Evolutionary conservation across 2,329 filamentous ascomycete genomes (phyloP).

Genomic region (Cladophialophora chaetospira): DNA sequence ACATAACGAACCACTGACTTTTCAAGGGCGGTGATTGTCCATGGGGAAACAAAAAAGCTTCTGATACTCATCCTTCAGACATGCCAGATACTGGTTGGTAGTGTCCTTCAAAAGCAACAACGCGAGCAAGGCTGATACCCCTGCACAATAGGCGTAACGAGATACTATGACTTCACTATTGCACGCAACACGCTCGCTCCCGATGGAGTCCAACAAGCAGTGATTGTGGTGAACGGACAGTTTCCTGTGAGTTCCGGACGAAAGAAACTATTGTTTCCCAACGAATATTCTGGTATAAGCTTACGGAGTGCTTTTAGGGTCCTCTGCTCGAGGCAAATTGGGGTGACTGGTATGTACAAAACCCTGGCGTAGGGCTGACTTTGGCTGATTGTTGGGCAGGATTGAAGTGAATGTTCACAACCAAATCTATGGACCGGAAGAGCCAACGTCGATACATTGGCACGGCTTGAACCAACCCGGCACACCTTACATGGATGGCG

Average conservation of each 20-base stretch:
- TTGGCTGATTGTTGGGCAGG: constrained; percentile 6
- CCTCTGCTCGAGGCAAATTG: constrained; percentile 40
- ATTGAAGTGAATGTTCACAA: constrained; percentile 41
- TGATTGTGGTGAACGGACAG: constrained; percentile 46
- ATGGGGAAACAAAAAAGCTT: constrained; percentile 20
- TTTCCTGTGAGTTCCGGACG: constrained; percentile 35
- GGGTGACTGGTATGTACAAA: constrained; percentile 37
- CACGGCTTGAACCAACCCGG: constrained; percentile 29
- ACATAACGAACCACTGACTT: not conserved
- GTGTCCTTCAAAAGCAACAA: not conserved
- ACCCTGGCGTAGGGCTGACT: constrained; percentile 10
- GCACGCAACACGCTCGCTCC: constrained; percentile 23
- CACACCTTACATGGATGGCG: constrained; percentile 32
- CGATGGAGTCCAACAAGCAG: constrained; percentile 38
- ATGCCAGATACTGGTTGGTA: constrained; percentile 25
- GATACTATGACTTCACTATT: constrained; percentile 28
- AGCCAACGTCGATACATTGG: constrained; percentile 45
- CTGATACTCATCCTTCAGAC: constrained; percentile 20
- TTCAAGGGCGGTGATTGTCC: constrained; percentile 26
- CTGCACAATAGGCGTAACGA: constrained; percentile 25
- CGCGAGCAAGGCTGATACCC: constrained; percentile 8
- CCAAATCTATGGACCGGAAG: constrained; percentile 36
- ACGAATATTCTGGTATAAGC: not conserved
- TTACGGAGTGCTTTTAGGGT: constrained; percentile 25
- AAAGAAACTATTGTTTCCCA: no score